A percentile compares a stretch with the other conserved stretches of the same genome.
These are phyloP conservation scores for Lavandula angustifolia DNA, from an alignment of 257 asterid genomes.

Conservation along the genomic window DNA sequence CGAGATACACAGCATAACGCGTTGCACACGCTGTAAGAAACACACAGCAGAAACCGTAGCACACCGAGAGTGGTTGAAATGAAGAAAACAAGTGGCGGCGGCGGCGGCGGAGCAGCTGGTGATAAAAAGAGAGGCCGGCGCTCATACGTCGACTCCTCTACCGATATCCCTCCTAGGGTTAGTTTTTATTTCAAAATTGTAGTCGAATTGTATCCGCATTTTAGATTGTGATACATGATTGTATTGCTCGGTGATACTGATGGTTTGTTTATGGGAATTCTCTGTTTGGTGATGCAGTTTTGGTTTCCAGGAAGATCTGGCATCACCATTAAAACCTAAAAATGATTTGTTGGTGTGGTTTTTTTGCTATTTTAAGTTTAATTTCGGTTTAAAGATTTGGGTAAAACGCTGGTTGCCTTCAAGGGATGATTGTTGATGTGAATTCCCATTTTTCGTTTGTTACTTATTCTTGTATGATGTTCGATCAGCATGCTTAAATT, in stretches of 20 bases:
- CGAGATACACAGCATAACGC: conserved; percentile 10
- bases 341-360: conserved; percentile 19
- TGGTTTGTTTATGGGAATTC: neutral
- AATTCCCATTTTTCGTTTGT: too few species aligned
- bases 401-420: too few species aligned
- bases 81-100: conserved; percentile 72
- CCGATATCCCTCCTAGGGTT: conserved; percentile 73
- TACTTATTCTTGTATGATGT: too few species aligned
- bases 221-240: conserved; percentile 27
- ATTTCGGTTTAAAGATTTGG: too few species aligned
- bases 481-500: too few species aligned
- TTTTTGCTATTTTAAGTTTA: too few species aligned
- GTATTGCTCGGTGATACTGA: conserved; percentile 8
- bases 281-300: conserved; percentile 16
- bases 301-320: conserved; percentile 33
- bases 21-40: conserved; percentile 1
- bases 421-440: too few species aligned
- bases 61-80: conserved; percentile 36
- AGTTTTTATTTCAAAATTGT: conserved; percentile 16
- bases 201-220: conserved; percentile 16
- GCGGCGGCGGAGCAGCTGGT: conserved; percentile 50
- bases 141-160: conserved; percentile 49
- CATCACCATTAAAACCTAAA: conserved; percentile 20
- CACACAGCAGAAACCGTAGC: conserved; percentile 8
- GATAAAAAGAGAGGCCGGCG: conserved; percentile 81